phyloP scores from a whole-genome alignment of 1,284 basidiomycete species.

The Ceratobasidium sp. region DNA sequence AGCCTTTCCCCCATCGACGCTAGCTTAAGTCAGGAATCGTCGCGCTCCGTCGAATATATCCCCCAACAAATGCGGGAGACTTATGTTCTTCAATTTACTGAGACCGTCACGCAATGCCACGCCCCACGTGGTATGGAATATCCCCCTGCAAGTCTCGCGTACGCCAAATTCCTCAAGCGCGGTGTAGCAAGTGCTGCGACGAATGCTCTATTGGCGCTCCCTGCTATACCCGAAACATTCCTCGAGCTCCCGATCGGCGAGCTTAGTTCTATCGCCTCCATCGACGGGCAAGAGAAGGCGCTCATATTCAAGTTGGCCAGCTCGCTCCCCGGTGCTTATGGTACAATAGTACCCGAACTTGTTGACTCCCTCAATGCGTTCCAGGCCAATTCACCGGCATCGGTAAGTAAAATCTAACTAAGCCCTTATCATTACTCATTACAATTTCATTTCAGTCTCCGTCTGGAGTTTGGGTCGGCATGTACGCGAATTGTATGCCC shows the following conservation, averaged over 20 bases:
- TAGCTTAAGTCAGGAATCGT: background rate
- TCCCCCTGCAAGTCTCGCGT: background rate
- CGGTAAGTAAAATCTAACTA: background rate
- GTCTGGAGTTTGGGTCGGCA: background rate
- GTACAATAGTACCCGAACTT: too few species aligned
- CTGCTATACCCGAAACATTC: background rate
- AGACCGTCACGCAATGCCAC: slow-evolving; percentile 4
- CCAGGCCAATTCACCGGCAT: too few species aligned
- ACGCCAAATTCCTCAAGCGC: background rate
- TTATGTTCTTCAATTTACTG: background rate
- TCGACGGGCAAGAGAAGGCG: background rate
- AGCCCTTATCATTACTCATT: background rate
- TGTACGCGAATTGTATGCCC: background rate
- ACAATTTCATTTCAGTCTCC: background rate
- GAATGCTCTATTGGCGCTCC: background rate
- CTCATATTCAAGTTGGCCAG: background rate
- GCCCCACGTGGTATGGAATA: slow-evolving; percentile 1
- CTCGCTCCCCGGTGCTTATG: too few species aligned
- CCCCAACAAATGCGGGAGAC: background rate
- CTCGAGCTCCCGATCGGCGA: background rate
- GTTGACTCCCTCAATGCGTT: too few species aligned
- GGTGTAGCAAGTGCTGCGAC: too few species aligned
- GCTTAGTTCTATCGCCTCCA: background rate
- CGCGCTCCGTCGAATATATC: background rate
- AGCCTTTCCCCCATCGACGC: background rate